Conservation (phyloP, 2,329 filamentous ascomycete species). For the Xylaria polymorpha region DNA sequence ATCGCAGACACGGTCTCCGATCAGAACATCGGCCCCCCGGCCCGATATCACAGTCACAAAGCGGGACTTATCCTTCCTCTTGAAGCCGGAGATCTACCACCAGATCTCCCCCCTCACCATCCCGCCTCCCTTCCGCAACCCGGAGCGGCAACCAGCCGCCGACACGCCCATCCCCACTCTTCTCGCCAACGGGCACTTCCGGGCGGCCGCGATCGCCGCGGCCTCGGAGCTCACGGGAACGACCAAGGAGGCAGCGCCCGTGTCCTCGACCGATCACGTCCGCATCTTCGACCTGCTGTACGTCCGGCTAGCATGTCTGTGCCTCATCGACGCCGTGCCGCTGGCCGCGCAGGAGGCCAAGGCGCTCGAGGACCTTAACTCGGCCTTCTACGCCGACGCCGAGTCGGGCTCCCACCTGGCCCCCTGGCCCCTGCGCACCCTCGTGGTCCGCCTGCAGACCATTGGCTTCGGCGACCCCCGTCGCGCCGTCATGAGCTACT, state of each 20-base stretch:
- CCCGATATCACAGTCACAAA: conserved; percentile 51
- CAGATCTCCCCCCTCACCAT: conserved; percentile 73
- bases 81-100: conserved; percentile 85
- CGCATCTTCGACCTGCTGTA: conserved; percentile 83
- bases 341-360: conserved; percentile 76
- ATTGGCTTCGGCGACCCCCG: conserved; percentile 87
- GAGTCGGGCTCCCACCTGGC: conserved; percentile 70
- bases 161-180: conserved; percentile 75
- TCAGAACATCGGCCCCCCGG: conserved; percentile 32
- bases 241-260: conserved; percentile 52
- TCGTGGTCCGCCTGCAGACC: conserved; percentile 85
- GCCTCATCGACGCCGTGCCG: conserved; percentile 78
- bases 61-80: conserved; percentile 83
- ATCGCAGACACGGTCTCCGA: conserved; percentile 40
- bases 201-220: conserved; percentile 78
- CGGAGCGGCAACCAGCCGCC: conserved; percentile 70
- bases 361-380: conserved; percentile 71
- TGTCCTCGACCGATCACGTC: conserved; percentile 67
- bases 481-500: conserved; percentile 88
- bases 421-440: conserved; percentile 86
- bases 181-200: conserved; percentile 79
- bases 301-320: conserved; percentile 82
- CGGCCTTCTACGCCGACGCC: conserved; percentile 67
- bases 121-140: conserved; percentile 74
- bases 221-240: conserved; percentile 68